A percentile compares a stretch with the other conserved stretches of the same genome.
Evolutionary conservation across 2,329 filamentous ascomycete genomes (phyloP).

Genomic region (Xylariaceae sp.): DNA sequence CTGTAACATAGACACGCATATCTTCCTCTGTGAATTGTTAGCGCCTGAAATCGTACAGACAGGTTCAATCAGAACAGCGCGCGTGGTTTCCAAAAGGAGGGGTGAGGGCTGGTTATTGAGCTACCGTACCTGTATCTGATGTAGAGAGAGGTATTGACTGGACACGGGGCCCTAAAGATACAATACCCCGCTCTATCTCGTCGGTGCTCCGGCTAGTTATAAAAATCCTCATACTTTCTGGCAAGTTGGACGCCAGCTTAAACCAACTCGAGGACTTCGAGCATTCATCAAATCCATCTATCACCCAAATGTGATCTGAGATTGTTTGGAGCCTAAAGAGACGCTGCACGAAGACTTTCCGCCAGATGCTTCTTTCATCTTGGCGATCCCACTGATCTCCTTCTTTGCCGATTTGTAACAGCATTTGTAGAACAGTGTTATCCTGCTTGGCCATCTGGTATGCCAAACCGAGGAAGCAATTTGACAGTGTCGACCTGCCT

Average conservation of each 20-base stretch:
- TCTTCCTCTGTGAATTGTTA: constrained; percentile 17
- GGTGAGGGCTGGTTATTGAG: too few relatives aligned
- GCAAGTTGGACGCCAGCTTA: constrained; percentile 15
- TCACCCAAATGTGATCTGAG: constrained; percentile 27
- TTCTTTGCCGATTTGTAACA: constrained; percentile 19
- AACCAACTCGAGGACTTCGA: constrained; percentile 18
- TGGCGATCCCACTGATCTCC: constrained; percentile 19
- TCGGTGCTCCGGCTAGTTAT: constrained; percentile 27
- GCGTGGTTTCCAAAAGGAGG: too few relatives aligned
- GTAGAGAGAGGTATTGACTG: constrained; percentile 7
- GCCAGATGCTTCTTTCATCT: constrained; percentile 25
- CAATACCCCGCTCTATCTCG: constrained; percentile 25
- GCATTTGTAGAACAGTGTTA: constrained; percentile 12
- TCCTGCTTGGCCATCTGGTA: constrained; percentile 31
- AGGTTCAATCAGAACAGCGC: constrained; percentile 1
- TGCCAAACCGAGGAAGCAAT: constrained; percentile 26
- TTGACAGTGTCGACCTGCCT: constrained; percentile 21
- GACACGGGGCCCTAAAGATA: constrained; percentile 16
- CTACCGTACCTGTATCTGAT: constrained; percentile 15
- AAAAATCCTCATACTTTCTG: constrained; percentile 24
- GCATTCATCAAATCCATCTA: constrained; percentile 32
- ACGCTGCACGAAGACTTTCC: constrained; percentile 21
- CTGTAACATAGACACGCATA: constrained; percentile 24
- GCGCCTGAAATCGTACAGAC: constrained; percentile 1
- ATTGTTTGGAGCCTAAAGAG: constrained; percentile 22